Percentiles rank a stretch among this genome's conserved stretches.
Evolutionary conservation across 139 green algal genomes (phyloP).

Genomic region (Astrephomene gubernaculifera): DNA sequence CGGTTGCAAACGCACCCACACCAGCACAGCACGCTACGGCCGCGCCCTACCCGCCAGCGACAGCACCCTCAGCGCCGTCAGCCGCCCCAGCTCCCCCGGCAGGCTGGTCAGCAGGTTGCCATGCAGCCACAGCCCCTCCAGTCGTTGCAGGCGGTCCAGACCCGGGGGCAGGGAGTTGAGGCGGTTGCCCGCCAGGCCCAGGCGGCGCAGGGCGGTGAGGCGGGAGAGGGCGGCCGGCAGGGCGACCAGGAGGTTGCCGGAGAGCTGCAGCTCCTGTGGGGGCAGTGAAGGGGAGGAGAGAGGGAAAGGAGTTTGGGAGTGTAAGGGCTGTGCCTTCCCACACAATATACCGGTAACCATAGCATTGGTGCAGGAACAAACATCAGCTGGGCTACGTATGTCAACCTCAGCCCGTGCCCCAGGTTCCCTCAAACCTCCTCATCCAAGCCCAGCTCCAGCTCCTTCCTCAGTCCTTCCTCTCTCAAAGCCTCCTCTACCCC

Average conservation of each 20-base stretch:
- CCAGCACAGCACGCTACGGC: too few species aligned
- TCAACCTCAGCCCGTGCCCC: too few species aligned
- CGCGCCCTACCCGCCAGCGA: slow-evolving; percentile 13
- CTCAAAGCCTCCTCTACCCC: too few species aligned
- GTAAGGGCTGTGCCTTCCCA: too few species aligned
- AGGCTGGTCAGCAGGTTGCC: slow-evolving; percentile 72
- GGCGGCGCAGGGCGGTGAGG: slow-evolving; percentile 61
- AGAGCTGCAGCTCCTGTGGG: slow-evolving; percentile 76
- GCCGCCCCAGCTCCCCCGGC: slow-evolving; percentile 44
- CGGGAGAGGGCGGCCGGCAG: slow-evolving; percentile 70
- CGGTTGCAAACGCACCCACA: not conserved
- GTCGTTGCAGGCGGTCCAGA: slow-evolving; percentile 56
- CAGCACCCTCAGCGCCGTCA: slow-evolving; percentile 59
- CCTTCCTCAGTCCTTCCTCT: too few species aligned
- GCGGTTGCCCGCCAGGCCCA: slow-evolving; percentile 75
- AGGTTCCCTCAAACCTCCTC: too few species aligned
- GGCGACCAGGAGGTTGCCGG: slow-evolving; percentile 68
- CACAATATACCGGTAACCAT: too few species aligned
- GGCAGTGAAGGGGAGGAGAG: not conserved
- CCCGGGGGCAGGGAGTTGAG: slow-evolving; percentile 66
- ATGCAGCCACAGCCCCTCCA: slow-evolving; percentile 74
- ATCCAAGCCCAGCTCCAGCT: too few species aligned
- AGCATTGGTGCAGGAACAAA: too few species aligned
- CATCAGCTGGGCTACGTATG: too few species aligned
- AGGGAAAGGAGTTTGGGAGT: too few species aligned